Conservation (phyloP, 2,329 filamentous ascomycete genomes). For the Ascochyta koolunga region DNA sequence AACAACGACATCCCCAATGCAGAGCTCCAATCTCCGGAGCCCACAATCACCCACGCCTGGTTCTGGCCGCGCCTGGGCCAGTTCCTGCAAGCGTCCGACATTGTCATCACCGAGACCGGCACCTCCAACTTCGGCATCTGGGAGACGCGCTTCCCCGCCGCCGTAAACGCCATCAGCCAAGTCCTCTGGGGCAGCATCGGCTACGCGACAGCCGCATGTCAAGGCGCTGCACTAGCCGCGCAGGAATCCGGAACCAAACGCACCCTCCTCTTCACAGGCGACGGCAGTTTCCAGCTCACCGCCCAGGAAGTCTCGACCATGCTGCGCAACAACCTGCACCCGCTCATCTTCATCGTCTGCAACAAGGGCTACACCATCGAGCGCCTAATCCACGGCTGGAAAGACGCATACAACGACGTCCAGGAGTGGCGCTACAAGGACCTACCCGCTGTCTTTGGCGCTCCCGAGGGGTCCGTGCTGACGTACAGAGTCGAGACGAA, state of each 20-base stretch:
- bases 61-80: constrained; percentile 79
- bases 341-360: constrained; percentile 85
- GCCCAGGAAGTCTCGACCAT: constrained; percentile 85
- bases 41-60: constrained; percentile 70
- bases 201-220: constrained; percentile 66
- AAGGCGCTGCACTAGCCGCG: constrained; percentile 75
- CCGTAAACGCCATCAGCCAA: constrained; percentile 82
- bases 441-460: constrained; percentile 72
- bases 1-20: constrained; percentile 56
- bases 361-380: constrained; percentile 92
- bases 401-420: constrained; percentile 82
- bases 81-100: constrained; percentile 74
- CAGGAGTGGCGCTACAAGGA: constrained; percentile 75
- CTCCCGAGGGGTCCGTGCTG: constrained; percentile 60
- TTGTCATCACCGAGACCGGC: constrained; percentile 85
- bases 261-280: constrained; percentile 86
- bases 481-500: constrained; percentile 73
- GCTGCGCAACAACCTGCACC: constrained; percentile 73
- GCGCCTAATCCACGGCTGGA: constrained; percentile 83
- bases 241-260: constrained; percentile 67
- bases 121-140: constrained; percentile 89
- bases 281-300: constrained; percentile 85
- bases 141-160: constrained; percentile 78
- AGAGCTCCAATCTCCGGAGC: constrained; percentile 38
- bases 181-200: constrained; percentile 75